Percentiles rank a stretch among this genome's conserved stretches.
Conservation (phyloP, 1,284 basidiomycete genomes). For the Schizopora paradoxa region DNA sequence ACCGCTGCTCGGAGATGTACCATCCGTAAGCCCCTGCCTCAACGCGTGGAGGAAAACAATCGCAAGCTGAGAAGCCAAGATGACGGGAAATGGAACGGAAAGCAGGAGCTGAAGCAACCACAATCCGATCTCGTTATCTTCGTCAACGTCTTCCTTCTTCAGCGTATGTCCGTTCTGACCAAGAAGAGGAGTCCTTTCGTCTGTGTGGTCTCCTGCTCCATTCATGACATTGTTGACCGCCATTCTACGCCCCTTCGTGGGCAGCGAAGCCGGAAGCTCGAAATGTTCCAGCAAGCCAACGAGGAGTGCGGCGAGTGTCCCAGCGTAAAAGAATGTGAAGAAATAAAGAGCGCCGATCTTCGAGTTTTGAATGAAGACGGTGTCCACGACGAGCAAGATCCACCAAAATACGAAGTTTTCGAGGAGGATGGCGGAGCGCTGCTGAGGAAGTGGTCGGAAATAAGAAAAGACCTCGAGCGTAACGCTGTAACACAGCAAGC, state of each 20-base stretch:
- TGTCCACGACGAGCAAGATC: slow-evolving; percentile 30
- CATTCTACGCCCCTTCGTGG: slow-evolving; percentile 12
- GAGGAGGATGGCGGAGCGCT: slow-evolving; percentile 26
- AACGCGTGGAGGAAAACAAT: slow-evolving; percentile 45
- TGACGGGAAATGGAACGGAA: slow-evolving; percentile 50
- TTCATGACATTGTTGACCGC: neutral
- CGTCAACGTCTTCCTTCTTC: slow-evolving; percentile 28
- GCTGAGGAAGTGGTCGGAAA: slow-evolving; percentile 28
- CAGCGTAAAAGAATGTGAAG: slow-evolving; percentile 47
- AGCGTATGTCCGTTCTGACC: slow-evolving; percentile 24
- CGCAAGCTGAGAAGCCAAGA: slow-evolving; percentile 52
- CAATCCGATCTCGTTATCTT: slow-evolving; percentile 41
- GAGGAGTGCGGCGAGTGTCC: slow-evolving; percentile 43
- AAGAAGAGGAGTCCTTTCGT: slow-evolving; percentile 45
- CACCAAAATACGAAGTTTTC: slow-evolving; percentile 33
- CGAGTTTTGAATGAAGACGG: slow-evolving; percentile 23
- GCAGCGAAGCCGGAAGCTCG: slow-evolving; percentile 22
- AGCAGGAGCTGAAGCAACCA: slow-evolving; percentile 62
- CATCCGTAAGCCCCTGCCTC: slow-evolving; percentile 60
- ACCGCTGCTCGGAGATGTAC: slow-evolving; percentile 47
- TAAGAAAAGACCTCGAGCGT: slow-evolving; percentile 32
- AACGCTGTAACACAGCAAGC: slow-evolving; percentile 43
- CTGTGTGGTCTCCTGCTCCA: slow-evolving; percentile 23
- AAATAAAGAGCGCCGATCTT: slow-evolving; percentile 31
- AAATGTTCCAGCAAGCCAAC: slow-evolving; percentile 37